A percentile compares a stretch with the other conserved stretches of the same genome.
phyloP scores from a whole-genome alignment of 1,284 basidiomycete genomes.

The Cutaneotrichosporon spelunceum region DNA sequence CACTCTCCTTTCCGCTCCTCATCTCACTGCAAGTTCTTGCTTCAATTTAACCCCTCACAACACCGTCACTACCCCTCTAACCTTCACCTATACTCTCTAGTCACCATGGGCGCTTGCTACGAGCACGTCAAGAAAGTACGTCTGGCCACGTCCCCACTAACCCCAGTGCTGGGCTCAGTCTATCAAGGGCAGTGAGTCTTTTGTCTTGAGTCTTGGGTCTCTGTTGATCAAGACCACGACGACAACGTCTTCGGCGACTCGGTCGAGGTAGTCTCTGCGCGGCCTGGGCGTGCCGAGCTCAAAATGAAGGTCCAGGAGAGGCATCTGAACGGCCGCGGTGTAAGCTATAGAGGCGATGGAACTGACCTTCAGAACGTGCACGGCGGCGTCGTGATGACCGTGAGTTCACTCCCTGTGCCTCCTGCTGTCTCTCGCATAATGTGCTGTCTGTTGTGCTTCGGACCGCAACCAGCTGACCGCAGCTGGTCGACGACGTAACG shows the following conservation, averaged over 20 bases:
- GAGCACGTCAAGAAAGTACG: background rate
- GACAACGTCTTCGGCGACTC: conserved; percentile 9
- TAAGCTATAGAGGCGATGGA: conserved; percentile 1
- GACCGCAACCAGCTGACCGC: conserved; percentile 14
- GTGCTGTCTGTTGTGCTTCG: too few relatives aligned
- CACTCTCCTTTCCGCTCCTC: too few relatives aligned
- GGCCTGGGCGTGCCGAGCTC: conserved; percentile 13
- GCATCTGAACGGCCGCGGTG: conserved; percentile 18
- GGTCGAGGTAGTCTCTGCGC: conserved; percentile 20
- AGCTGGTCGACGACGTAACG: conserved; percentile 22
- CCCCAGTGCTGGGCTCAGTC: background rate
- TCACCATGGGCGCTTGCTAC: background rate
- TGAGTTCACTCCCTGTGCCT: background rate
- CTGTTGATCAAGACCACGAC: conserved; percentile 11
- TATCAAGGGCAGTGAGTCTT: conserved; percentile 3
- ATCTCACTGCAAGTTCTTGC: too few relatives aligned
- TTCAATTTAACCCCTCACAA: too few relatives aligned
- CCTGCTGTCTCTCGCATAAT: too few relatives aligned
- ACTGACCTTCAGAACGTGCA: conserved; percentile 20
- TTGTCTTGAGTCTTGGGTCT: background rate
- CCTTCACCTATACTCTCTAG: too few relatives aligned
- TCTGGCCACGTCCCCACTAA: background rate
- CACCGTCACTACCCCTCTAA: too few relatives aligned
- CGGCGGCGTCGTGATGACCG: conserved; percentile 22
- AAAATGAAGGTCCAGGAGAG: conserved; percentile 10